These are phyloP conservation scores for Eimeria sp. DNA, from an alignment of 169 alveolate species.

Conservation along the genomic window DNA sequence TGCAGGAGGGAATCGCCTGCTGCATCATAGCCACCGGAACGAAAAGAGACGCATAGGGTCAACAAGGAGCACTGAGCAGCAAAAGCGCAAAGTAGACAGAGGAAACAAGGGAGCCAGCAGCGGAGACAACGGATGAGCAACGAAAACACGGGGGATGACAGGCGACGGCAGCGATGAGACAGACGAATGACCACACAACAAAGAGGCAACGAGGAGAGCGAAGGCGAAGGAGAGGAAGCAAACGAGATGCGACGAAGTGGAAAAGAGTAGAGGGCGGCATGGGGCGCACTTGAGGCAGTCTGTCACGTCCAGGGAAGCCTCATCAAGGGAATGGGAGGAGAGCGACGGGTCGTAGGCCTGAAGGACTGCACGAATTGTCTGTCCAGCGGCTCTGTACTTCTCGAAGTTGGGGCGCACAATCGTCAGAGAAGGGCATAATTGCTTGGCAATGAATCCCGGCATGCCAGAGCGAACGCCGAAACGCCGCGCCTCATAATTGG, in stretches of 20 bases:
- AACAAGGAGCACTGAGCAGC: background rate
- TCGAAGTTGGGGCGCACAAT: conserved; percentile 76
- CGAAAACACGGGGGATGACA: background rate
- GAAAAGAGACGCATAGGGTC: background rate
- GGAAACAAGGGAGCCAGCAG: background rate
- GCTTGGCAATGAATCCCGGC: conserved; percentile 95
- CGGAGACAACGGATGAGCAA: background rate
- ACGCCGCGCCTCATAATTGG: conserved; percentile 94
- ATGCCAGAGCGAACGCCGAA: conserved; percentile 95
- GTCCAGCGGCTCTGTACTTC: conserved; percentile 58
- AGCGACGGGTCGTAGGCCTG: conserved; percentile 70
- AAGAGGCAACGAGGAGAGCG: background rate
- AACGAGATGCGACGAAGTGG: background rate
- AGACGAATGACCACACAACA: background rate
- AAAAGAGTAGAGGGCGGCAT: background rate
- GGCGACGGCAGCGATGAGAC: background rate
- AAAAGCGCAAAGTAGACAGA: background rate
- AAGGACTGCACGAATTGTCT: conserved; percentile 19
- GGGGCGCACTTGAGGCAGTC: conserved; percentile 43
- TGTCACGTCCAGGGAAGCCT: conserved; percentile 82
- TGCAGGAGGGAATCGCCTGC: background rate
- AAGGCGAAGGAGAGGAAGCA: background rate
- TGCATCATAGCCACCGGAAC: conserved; percentile 23
- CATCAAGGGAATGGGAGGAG: conserved; percentile 72
- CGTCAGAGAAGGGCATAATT: conserved; percentile 88